phyloP scores from a whole-genome alignment of 495 filamentous ascomycete genomes.

The Daldinia loculata region DNA sequence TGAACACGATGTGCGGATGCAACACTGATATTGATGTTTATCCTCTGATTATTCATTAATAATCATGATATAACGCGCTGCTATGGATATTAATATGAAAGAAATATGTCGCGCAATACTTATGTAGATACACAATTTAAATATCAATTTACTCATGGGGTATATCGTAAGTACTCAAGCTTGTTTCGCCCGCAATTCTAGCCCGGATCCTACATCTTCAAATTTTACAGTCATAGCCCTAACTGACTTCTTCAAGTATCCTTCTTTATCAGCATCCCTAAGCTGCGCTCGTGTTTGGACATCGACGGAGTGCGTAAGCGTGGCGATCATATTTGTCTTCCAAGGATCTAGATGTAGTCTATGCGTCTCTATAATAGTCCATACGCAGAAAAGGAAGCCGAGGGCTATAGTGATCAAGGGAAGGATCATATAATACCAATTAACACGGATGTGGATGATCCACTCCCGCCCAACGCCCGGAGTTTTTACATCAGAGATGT shows the following conservation, averaged over 20 bases:
- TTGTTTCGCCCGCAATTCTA: constrained; percentile 26
- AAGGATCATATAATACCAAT: constrained; percentile 32
- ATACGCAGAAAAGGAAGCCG: constrained; percentile 18
- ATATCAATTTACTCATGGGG: background rate
- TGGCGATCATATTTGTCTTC: constrained; percentile 34
- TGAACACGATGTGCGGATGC: background rate
- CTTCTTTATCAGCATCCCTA: constrained; percentile 19
- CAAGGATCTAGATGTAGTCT: constrained; percentile 23
- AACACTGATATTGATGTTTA: background rate
- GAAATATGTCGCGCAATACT: background rate
- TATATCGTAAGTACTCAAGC: background rate
- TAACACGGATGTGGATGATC: constrained; percentile 24
- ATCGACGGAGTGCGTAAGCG: constrained; percentile 34
- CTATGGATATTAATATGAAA: background rate
- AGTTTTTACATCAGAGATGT: constrained; percentile 13
- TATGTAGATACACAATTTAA: background rate
- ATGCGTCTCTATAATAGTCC: constrained; percentile 22
- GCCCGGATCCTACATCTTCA: constrained; percentile 28
- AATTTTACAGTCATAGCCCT: constrained; percentile 22
- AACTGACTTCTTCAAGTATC: constrained; percentile 14
- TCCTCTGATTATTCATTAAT: background rate
- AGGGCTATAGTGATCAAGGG: constrained; percentile 14
- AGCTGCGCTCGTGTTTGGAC: constrained; percentile 31
- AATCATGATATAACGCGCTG: background rate
- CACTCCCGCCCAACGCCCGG: constrained; percentile 23